Conservation (phyloP, 441 rosid species). For the Hura crepitans region DNA sequence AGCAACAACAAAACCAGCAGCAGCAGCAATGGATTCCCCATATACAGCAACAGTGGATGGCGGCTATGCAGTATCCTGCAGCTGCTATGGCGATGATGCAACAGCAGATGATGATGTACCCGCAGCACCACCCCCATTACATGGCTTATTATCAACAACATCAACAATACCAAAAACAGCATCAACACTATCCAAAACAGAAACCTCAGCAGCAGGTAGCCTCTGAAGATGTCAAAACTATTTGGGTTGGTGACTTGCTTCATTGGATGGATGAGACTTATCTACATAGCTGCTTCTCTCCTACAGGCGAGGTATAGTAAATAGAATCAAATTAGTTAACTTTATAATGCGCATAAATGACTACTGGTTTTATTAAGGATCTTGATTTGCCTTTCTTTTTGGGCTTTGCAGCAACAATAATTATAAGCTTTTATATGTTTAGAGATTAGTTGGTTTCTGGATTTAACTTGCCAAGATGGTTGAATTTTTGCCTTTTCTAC, state of each 20-base stretch:
- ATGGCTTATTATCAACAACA: conserved; percentile 40
- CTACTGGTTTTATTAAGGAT: no score
- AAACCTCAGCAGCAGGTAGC: conserved; percentile 36
- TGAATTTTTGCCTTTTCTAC: not conserved
- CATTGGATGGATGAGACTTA: conserved; percentile 97
- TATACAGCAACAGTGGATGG: conserved; percentile 55
- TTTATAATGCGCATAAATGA: no score
- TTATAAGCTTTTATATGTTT: not conserved
- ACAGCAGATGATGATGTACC: conserved; percentile 74
- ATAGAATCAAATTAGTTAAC: not conserved
- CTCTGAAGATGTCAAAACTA: conserved; percentile 57
- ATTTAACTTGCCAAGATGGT: not conserved
- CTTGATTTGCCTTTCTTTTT: not conserved
- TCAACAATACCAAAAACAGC: conserved; percentile 34
- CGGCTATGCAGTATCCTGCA: conserved; percentile 71
- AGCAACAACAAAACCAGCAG: conserved; percentile 30
- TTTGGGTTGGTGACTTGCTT: conserved; percentile 95
- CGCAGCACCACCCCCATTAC: conserved; percentile 47
- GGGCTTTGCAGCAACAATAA: not conserved
- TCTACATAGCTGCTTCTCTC: conserved; percentile 67
- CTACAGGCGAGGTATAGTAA: conserved; percentile 61
- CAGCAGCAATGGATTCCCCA: conserved; percentile 35
- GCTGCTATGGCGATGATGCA: conserved; percentile 83
- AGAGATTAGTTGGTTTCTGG: not conserved
- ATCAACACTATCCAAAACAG: conserved; percentile 47